These are phyloP conservation scores for Acrocalymma vagum DNA, from an alignment of 2,329 filamentous ascomycete species.

Conservation along the genomic window DNA sequence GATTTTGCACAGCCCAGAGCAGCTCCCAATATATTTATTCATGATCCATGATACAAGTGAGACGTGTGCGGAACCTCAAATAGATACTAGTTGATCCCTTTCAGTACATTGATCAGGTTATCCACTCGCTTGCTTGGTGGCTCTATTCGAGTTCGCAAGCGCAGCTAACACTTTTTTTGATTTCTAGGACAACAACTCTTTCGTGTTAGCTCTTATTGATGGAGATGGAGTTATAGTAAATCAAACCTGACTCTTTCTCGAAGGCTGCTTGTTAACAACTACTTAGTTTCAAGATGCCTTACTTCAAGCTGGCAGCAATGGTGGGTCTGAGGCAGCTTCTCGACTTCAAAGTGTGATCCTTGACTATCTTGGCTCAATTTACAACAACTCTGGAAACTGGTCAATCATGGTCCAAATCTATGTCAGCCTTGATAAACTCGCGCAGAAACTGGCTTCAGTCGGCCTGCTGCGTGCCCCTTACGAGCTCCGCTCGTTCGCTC, in stretches of 20 bases:
- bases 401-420: constrained; percentile 57
- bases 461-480: constrained; percentile 49
- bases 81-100: constrained; percentile 6
- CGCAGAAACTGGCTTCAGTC: constrained; percentile 50
- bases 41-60: neutral
- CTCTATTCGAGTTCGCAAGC: too few relatives aligned
- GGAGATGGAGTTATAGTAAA: constrained; percentile 59
- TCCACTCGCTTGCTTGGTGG: too few relatives aligned
- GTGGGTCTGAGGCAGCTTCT: constrained; percentile 57
- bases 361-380: constrained; percentile 50
- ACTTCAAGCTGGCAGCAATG: constrained; percentile 50
- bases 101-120: too few relatives aligned
- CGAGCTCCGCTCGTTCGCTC: constrained; percentile 53
- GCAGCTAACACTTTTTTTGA: too few relatives aligned
- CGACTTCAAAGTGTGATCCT: constrained; percentile 52
- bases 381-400: constrained; percentile 53
- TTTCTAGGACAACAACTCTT: constrained; percentile 52
- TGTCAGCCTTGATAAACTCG: constrained; percentile 56
- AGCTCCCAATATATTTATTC: constrained; percentile 11
- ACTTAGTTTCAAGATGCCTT: constrained; percentile 55
- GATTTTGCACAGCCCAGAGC: constrained; percentile 12
- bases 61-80: constrained; percentile 5
- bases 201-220: constrained; percentile 57
- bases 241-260: constrained; percentile 4
- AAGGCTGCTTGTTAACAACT: constrained; percentile 2